These are phyloP conservation scores for Fusarium austroafricanum DNA, from an alignment of 2,329 filamentous ascomycete genomes.

Conservation along the genomic window DNA sequence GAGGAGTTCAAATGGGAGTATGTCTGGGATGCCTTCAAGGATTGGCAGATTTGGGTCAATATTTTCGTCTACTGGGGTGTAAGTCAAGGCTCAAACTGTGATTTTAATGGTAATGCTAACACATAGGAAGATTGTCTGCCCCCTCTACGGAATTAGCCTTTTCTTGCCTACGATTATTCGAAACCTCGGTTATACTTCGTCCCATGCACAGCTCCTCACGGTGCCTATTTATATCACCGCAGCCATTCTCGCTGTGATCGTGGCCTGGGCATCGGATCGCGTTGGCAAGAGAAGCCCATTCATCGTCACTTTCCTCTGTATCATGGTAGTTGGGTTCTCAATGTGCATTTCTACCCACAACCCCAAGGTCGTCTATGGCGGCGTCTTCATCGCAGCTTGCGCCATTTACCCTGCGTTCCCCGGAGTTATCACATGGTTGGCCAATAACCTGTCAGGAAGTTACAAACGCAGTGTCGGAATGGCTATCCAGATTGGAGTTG, in stretches of 20 bases:
- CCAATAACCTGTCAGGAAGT: slow-evolving; percentile 78
- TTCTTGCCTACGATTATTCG: slow-evolving; percentile 74
- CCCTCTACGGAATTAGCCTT: slow-evolving; percentile 67
- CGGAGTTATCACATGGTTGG: slow-evolving; percentile 82
- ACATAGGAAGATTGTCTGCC: slow-evolving; percentile 58
- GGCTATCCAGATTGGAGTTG: slow-evolving; percentile 72
- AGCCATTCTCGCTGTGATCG: slow-evolving; percentile 66
- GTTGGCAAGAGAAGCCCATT: slow-evolving; percentile 66
- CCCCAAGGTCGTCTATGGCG: slow-evolving; percentile 74
- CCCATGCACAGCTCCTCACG: slow-evolving; percentile 73
- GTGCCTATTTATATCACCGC: slow-evolving; percentile 71
- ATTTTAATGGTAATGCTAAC: neutral
- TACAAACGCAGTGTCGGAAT: slow-evolving; percentile 75
- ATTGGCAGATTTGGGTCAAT: slow-evolving; percentile 81
- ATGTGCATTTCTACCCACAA: slow-evolving; percentile 69
- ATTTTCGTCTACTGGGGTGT: slow-evolving; percentile 74
- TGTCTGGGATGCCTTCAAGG: slow-evolving; percentile 76
- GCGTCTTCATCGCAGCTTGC: slow-evolving; percentile 79
- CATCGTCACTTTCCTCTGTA: slow-evolving; percentile 63
- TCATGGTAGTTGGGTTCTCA: slow-evolving; percentile 68
- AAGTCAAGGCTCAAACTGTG: slow-evolving; percentile 42
- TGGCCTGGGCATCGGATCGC: slow-evolving; percentile 67
- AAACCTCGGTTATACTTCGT: slow-evolving; percentile 66
- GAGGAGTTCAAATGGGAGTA: slow-evolving; percentile 83
- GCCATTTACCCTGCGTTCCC: slow-evolving; percentile 84